These are phyloP conservation scores for Ensete ventricosum DNA, from an alignment of 176 grass and related monocot species.

Conservation along the genomic window DNA sequence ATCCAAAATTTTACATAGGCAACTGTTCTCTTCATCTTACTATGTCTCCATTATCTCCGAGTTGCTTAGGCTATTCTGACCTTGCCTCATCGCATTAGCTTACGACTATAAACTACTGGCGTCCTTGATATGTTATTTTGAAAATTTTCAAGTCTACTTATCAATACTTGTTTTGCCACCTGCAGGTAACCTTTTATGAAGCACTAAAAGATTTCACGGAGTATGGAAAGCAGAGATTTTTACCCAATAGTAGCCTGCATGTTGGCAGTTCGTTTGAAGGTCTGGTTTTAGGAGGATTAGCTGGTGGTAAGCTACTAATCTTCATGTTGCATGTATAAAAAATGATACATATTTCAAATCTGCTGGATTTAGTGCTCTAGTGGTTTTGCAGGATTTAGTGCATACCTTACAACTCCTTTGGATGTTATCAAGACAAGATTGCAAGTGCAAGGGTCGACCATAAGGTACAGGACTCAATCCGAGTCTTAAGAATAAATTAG, in stretches of 20 bases:
- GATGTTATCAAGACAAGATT: constrained; percentile 87
- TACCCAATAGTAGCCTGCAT: constrained; percentile 43
- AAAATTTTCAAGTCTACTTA: neutral
- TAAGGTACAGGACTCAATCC: constrained; percentile 35
- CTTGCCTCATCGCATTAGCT: neutral
- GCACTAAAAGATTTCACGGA: constrained; percentile 56
- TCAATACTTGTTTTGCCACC: constrained; percentile 19
- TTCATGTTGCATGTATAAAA: neutral
- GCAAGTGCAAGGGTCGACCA: constrained; percentile 80
- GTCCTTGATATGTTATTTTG: neutral
- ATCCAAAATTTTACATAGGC: no score
- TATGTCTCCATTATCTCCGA: no score
- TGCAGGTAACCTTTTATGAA: constrained; percentile 91
- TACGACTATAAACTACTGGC: neutral
- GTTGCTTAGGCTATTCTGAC: no score
- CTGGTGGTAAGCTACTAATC: constrained; percentile 44
- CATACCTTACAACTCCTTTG: constrained; percentile 77
- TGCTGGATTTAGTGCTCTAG: constrained; percentile 2
- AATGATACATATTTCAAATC: neutral
- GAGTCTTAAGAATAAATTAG: neutral
- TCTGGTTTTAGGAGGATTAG: constrained; percentile 76
- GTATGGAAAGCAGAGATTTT: constrained; percentile 59
- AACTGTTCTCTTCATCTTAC: no score
- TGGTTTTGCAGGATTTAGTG: constrained; percentile 60
- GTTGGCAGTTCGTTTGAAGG: constrained; percentile 73